These are phyloP conservation scores for Ambrosia artemisiifolia DNA, from an alignment of 129 eudicot species.

Conservation along the genomic window DNA sequence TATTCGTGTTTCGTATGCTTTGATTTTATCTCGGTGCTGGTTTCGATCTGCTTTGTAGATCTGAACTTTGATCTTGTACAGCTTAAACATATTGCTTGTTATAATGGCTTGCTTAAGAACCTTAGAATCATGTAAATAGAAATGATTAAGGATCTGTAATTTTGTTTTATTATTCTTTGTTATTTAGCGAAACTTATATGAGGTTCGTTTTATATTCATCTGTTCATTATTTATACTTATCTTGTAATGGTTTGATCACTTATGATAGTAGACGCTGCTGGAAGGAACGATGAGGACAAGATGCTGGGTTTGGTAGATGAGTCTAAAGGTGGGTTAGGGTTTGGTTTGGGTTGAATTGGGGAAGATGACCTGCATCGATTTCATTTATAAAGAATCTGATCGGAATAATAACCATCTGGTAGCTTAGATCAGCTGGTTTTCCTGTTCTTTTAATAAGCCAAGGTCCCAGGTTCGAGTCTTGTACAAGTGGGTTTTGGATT, in stretches of 20 bases:
- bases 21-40: background rate
- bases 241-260: constrained; percentile 8
- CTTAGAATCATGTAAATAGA: background rate
- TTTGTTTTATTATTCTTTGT: background rate
- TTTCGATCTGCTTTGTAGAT: constrained; percentile 12
- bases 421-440: too few species aligned
- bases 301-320: constrained; percentile 60
- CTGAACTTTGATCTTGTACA: background rate
- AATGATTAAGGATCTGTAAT: background rate
- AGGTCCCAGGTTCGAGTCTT: too few species aligned
- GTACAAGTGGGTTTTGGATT: too few species aligned
- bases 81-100: background rate
- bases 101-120: background rate
- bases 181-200: background rate
- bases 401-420: too few species aligned
- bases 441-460: too few species aligned
- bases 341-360: too few species aligned
- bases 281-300: constrained; percentile 66
- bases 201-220: background rate
- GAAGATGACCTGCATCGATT: too few species aligned
- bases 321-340: constrained; percentile 68
- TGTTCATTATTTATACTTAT: background rate
- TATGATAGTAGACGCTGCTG: constrained; percentile 38
- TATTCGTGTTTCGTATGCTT: background rate
- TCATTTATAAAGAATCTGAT: too few species aligned